A percentile compares a stretch with the other conserved stretches of the same genome.
Evolutionary conservation across 305 asterid species (phyloP).

Genomic region (Plantago coronopus): DNA sequence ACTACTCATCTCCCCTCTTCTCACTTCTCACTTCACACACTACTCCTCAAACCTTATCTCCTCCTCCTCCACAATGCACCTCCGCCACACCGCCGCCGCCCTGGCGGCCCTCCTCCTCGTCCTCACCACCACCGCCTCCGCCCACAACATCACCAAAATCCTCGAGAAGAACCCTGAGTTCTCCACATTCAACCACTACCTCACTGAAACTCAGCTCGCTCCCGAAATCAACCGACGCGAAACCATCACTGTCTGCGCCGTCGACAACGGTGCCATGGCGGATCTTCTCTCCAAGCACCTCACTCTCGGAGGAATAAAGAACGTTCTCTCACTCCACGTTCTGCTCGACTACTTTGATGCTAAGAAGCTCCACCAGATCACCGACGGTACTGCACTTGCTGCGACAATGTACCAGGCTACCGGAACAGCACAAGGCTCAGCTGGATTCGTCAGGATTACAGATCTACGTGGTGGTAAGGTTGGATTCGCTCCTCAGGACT

Average conservation of each 20-base stretch:
- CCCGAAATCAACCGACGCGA: constrained; percentile 61
- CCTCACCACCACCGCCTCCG: constrained; percentile 29
- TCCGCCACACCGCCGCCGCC: constrained; percentile 33
- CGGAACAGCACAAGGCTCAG: constrained; percentile 69
- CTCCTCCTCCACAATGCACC: constrained; percentile 44
- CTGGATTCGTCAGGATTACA: constrained; percentile 78
- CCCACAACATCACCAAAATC: constrained; percentile 70
- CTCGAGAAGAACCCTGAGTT: constrained; percentile 45
- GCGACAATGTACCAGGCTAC: constrained; percentile 86
- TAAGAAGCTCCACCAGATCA: constrained; percentile 73
- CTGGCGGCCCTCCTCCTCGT: constrained; percentile 30
- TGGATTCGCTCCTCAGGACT: constrained; percentile 54
- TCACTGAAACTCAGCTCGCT: constrained; percentile 68
- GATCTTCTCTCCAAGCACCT: constrained; percentile 64
- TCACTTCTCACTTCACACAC: constrained; percentile 18
- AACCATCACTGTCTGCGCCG: constrained; percentile 78
- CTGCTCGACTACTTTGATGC: constrained; percentile 82
- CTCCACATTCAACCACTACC: constrained; percentile 64
- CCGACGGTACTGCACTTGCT: constrained; percentile 64
- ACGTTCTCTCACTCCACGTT: constrained; percentile 76
- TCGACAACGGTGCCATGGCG: constrained; percentile 67
- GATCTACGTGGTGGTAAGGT: constrained; percentile 71
- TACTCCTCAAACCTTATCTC: constrained; percentile 2
- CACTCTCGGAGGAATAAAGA: constrained; percentile 37
- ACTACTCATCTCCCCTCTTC: neutral